These are phyloP conservation scores for Pezicula neosporulosa DNA, from an alignment of 2,329 filamentous ascomycete genomes.

Conservation along the genomic window DNA sequence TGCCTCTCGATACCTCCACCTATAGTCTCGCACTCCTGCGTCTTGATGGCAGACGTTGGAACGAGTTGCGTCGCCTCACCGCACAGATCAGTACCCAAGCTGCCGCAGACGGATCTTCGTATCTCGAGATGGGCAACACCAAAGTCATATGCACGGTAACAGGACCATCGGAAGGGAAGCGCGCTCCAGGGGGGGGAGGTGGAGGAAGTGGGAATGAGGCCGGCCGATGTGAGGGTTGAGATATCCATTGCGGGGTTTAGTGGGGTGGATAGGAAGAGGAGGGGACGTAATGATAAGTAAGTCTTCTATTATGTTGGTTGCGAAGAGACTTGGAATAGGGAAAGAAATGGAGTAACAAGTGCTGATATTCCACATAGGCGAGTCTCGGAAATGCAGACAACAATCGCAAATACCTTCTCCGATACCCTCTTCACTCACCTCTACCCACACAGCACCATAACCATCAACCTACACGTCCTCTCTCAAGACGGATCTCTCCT, in stretches of 20 bases:
- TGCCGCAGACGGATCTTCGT: conserved; percentile 87
- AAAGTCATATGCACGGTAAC: conserved; percentile 92
- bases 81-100: conserved; percentile 91
- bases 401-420: conserved; percentile 73
- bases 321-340: background rate
- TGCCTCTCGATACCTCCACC: conserved; percentile 93
- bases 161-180: conserved; percentile 72
- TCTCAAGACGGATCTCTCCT: conserved; percentile 88
- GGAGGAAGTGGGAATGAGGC: conserved; percentile 46
- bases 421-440: conserved; percentile 79
- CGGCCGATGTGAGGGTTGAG: conserved; percentile 71
- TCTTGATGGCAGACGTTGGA: conserved; percentile 88
- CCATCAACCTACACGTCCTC: conserved; percentile 80
- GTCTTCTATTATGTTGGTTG: conserved; percentile 23
- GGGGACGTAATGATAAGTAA: conserved; percentile 74
- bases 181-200: conserved; percentile 38
- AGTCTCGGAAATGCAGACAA: conserved; percentile 75
- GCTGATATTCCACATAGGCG: conserved; percentile 49
- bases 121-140: conserved; percentile 96
- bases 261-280: conserved; percentile 77
- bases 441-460: conserved; percentile 84
- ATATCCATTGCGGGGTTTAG: conserved; percentile 86
- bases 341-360: background rate
- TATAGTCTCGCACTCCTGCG: conserved; percentile 84
- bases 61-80: conserved; percentile 85